These are phyloP conservation scores for Mrakia frigida DNA, from an alignment of 768 basidiomycete species.

Conservation along the genomic window DNA sequence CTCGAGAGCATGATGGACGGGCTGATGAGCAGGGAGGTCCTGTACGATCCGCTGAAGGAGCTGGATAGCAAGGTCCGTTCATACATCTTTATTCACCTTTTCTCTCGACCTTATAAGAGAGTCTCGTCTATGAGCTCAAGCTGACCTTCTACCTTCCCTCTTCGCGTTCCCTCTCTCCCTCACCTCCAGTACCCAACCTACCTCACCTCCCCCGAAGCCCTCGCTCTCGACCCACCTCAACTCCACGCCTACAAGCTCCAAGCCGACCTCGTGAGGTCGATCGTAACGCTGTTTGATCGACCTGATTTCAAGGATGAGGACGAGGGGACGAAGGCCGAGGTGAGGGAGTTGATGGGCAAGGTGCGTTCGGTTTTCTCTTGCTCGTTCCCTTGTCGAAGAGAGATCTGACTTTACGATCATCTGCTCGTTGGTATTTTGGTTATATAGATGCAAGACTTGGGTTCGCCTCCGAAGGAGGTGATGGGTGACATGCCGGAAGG, in stretches of 20 bases:
- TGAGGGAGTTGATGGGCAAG: slow-evolving; percentile 71
- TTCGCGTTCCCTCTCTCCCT: not conserved
- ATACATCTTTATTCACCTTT: no score
- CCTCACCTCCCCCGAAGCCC: slow-evolving; percentile 53
- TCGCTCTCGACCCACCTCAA: slow-evolving; percentile 57
- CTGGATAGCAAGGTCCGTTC: slow-evolving; percentile 60
- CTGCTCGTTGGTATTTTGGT: slow-evolving; percentile 24
- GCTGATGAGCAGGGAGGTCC: slow-evolving; percentile 71
- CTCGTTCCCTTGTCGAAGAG: no score
- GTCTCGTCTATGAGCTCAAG: not conserved
- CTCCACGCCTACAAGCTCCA: slow-evolving; percentile 63
- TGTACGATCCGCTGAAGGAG: slow-evolving; percentile 85
- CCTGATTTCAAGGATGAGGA: slow-evolving; percentile 56
- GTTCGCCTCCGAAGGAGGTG: slow-evolving; percentile 70
- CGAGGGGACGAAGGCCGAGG: slow-evolving; percentile 46
- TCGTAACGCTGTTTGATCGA: slow-evolving; percentile 64
- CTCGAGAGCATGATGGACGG: slow-evolving; percentile 77
- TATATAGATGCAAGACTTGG: slow-evolving; percentile 66
- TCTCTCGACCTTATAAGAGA: not conserved
- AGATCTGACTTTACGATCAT: no score
- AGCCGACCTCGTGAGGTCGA: slow-evolving; percentile 52
- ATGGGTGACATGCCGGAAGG: slow-evolving; percentile 70
- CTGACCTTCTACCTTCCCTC: not conserved
- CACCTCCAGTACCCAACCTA: slow-evolving; percentile 70
- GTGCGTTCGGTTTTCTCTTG: slow-evolving; percentile 44